Percentiles rank a stretch among this genome's conserved stretches.
phyloP scores from a whole-genome alignment of 331 rosid species.

The Malus hybrid region DNA sequence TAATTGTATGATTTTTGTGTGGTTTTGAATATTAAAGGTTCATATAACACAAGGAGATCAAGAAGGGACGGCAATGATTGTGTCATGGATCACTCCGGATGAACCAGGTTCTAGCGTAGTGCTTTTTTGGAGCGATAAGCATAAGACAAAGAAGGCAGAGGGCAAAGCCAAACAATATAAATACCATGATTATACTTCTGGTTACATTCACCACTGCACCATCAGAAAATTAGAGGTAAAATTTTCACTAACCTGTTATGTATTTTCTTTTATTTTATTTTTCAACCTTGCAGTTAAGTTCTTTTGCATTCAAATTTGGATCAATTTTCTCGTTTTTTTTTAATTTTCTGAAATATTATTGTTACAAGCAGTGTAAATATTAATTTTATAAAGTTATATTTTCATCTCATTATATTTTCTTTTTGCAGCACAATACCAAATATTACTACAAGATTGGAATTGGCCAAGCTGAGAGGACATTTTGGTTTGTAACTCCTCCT shows the following conservation, averaged over 20 bases:
- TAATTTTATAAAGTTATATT: not conserved
- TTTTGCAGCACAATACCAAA: slow-evolving; percentile 39
- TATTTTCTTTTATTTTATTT: not conserved
- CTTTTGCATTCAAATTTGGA: too few species aligned
- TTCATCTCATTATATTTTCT: not conserved
- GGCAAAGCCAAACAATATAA: slow-evolving; percentile 35
- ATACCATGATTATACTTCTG: slow-evolving; percentile 54
- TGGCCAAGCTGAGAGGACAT: slow-evolving; percentile 32
- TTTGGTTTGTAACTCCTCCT: slow-evolving; percentile 53
- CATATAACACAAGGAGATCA: slow-evolving; percentile 77
- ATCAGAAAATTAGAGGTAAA: slow-evolving; percentile 18
- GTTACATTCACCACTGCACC: slow-evolving; percentile 35
- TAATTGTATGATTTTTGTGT: slow-evolving; percentile 8
- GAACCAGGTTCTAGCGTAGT: slow-evolving; percentile 45
- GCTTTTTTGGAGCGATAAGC: slow-evolving; percentile 41
- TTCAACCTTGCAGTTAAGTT: not conserved
- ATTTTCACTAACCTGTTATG: not conserved
- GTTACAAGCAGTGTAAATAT: too few species aligned
- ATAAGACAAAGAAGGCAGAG: slow-evolving; percentile 20
- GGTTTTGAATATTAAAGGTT: slow-evolving; percentile 26
- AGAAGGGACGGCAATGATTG: slow-evolving; percentile 51
- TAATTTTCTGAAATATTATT: too few species aligned
- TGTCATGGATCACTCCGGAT: slow-evolving; percentile 54
- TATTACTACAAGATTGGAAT: slow-evolving; percentile 46
- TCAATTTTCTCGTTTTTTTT: too few species aligned